Percentiles rank a stretch among this genome's conserved stretches.
Conservation (phyloP, 345 rosid species). For the Gynandropsis gynandra region DNA sequence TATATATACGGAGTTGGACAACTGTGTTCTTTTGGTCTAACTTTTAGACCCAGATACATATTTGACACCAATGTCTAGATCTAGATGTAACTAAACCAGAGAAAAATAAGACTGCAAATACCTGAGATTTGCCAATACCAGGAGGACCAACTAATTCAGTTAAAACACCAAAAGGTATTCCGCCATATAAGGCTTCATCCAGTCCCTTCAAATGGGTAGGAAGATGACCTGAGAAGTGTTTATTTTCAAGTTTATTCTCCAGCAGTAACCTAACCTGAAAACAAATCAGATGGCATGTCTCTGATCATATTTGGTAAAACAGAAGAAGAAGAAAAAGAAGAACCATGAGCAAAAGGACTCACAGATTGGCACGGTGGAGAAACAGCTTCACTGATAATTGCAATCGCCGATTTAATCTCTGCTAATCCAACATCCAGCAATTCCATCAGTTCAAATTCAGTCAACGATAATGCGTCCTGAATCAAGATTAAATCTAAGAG, state of each 20-base stretch:
- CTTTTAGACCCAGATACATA: too few relatives aligned
- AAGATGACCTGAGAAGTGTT: slow-evolving; percentile 56
- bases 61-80: too few relatives aligned
- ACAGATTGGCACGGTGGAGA: slow-evolving; percentile 68
- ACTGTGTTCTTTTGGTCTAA: too few relatives aligned
- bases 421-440: slow-evolving; percentile 47
- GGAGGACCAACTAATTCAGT: slow-evolving; percentile 84
- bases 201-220: slow-evolving; percentile 66
- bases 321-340: neutral
- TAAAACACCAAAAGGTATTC: slow-evolving; percentile 78
- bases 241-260: slow-evolving; percentile 40
- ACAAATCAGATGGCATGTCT: neutral
- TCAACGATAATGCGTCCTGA: slow-evolving; percentile 62
- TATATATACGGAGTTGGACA: too few relatives aligned
- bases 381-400: slow-evolving; percentile 45
- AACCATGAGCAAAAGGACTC: slow-evolving; percentile 5
- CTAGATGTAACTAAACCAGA: neutral
- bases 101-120: slow-evolving; percentile 15
- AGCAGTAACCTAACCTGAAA: slow-evolving; percentile 42
- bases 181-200: slow-evolving; percentile 66
- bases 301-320: neutral
- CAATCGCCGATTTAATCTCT: slow-evolving; percentile 47
- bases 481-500: neutral
- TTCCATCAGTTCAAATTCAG: slow-evolving; percentile 78
- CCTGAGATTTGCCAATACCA: slow-evolving; percentile 89